Percentiles rank a stretch among this genome's conserved stretches.
phyloP scores from a whole-genome alignment of 1,284 basidiomycete species.

The Ceratobasidium sp. region DNA sequence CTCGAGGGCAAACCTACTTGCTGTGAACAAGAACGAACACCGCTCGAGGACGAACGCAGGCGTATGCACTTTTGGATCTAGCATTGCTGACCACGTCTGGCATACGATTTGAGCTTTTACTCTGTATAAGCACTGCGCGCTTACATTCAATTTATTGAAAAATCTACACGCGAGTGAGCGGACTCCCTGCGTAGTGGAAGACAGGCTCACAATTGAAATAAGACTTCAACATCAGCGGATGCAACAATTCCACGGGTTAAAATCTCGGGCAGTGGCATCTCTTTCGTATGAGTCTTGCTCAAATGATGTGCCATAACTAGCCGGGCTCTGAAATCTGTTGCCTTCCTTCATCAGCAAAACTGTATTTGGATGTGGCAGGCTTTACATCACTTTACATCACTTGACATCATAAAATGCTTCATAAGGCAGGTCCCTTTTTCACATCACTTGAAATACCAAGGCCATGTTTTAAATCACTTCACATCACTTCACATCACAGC shows the following conservation, averaged over 20 bases:
- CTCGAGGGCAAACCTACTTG: constrained; percentile 61
- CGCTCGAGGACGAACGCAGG: constrained; percentile 74
- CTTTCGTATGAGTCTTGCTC: constrained; percentile 76
- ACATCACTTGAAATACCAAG: no score
- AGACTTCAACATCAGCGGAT: constrained; percentile 78
- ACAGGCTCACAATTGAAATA: constrained; percentile 78
- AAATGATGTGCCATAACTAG: constrained; percentile 71
- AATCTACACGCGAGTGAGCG: constrained; percentile 57
- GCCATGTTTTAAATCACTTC: no score
- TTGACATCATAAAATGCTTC: no score
- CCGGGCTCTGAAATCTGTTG: constrained; percentile 71
- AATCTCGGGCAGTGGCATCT: constrained; percentile 83
- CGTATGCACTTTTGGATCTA: constrained; percentile 77
- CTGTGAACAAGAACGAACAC: constrained; percentile 83
- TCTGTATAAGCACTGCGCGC: constrained; percentile 44
- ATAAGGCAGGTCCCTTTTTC: no score
- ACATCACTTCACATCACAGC: no score
- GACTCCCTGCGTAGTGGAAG: neutral
- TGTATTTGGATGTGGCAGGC: no score
- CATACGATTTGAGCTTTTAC: constrained; percentile 25
- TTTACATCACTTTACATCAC: no score
- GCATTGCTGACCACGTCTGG: constrained; percentile 74
- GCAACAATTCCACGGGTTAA: constrained; percentile 80
- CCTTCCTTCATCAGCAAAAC: no score
- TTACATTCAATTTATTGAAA: constrained; percentile 72